Evolutionary conservation across 179 eudicot genomes (phyloP), one percentile per base, ranked within the genome.

Genomic region (Beta macrorhiza): DNA sequence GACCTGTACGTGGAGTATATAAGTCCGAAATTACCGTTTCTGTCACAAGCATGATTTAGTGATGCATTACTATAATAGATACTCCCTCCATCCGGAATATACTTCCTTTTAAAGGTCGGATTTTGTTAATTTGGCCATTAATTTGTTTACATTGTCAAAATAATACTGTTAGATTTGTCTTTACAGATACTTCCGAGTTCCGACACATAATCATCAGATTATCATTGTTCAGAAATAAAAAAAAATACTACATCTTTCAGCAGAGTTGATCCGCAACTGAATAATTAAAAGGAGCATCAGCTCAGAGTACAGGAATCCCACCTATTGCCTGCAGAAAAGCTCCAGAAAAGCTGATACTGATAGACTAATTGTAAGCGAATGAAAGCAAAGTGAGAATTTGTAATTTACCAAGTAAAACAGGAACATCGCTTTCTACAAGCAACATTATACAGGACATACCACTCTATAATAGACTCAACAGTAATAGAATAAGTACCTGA

Each of bases 401-500:
- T 29, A 19, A 6, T 5, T 5, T 19, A 61, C 0, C 47, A 25
- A n/a, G 47, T 55, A 29, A 73, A 53, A n/a, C 32, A n/a, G 1
- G 32, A 71, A 8, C 14, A 68, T 69, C 19, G 13, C 11, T 52
- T 51, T 72, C 29, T 11, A 72, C 76, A 25, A 72, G n/a, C 20
- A 73, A 55, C 56, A n/a, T 44, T 47, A 56, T 67, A 51, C 44
- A 62, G 15, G 55, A 3, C 52, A 59, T 17, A 64, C 52, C 49
- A 51, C 19, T 32, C 57, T 5, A 20, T 71, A 79, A 49, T 44
- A 45, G n/a, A 15, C 14, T 15, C 25, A 67, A 67, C 29, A 14
- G 37, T 67, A 20, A 55, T 10, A 80, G 29, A 71, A 57, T 42
- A 69, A 71, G 68, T 86, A 94, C 99, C 94, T 94, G 99, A 64